Percentiles rank a stretch among this genome's conserved stretches.
Evolutionary conservation across 2,329 filamentous ascomycete species (phyloP).

Genomic region (Talaromyces amestolkiae): DNA sequence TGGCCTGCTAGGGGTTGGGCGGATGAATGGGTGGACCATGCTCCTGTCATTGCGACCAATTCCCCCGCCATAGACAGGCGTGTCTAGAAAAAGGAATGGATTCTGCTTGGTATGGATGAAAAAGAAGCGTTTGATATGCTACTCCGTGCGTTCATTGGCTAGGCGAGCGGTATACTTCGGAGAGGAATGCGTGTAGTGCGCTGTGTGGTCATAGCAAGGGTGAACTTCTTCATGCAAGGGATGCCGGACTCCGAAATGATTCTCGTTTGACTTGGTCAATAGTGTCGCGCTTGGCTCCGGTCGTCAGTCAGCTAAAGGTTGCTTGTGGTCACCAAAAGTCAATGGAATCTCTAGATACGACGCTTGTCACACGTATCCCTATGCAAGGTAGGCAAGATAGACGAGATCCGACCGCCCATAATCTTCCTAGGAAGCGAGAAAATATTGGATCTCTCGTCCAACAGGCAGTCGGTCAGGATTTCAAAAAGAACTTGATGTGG

Average conservation of each 20-base stretch:
- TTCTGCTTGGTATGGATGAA: background rate
- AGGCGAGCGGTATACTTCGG: background rate
- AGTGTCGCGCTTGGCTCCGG: background rate
- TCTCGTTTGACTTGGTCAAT: background rate
- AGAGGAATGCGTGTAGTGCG: constrained; percentile 2
- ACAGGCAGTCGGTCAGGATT: background rate
- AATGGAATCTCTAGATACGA: background rate
- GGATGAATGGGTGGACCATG: background rate
- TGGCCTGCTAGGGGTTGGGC: background rate
- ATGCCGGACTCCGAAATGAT: background rate
- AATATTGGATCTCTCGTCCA: background rate
- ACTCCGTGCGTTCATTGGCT: background rate
- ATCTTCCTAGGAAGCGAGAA: background rate
- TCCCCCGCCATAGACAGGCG: background rate
- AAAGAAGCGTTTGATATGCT: background rate
- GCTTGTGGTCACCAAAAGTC: background rate
- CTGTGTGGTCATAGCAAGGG: constrained; percentile 9
- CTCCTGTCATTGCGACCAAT: background rate
- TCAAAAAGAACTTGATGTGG: background rate
- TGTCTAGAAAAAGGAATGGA: background rate
- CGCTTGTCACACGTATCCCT: background rate
- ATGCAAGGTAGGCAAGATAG: background rate
- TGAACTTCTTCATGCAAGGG: constrained; percentile 12
- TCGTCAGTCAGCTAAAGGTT: background rate
- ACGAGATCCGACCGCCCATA: background rate